Conservation (phyloP, 2,329 filamentous ascomycete genomes). For the Aspergillus neotritici region DNA sequence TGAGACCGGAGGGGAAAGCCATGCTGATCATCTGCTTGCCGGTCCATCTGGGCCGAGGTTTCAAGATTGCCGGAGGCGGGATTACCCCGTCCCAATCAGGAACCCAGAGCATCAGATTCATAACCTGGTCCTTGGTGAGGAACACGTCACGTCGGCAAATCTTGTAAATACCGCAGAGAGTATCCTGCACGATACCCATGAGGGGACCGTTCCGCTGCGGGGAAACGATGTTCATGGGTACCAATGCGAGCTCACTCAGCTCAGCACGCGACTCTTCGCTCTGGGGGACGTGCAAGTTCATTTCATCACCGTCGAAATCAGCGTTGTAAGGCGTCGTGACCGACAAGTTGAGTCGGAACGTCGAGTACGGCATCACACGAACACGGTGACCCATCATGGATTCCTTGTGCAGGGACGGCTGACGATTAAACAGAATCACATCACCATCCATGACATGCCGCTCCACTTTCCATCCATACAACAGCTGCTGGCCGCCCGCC, state of each 20-base stretch:
- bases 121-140: slow-evolving; percentile 81
- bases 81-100: slow-evolving; percentile 96
- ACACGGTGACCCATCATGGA: slow-evolving; percentile 99
- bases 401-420: slow-evolving; percentile 97
- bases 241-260: slow-evolving; percentile 88
- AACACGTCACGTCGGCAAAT: slow-evolving; percentile 90
- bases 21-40: slow-evolving; percentile 97
- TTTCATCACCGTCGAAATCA: slow-evolving; percentile 99
- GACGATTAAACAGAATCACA: slow-evolving; percentile 99
- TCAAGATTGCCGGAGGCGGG: slow-evolving; percentile 86
- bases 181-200: slow-evolving; percentile 99
- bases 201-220: slow-evolving; percentile 93
- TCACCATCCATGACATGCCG: slow-evolving; percentile 93
- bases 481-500: slow-evolving; percentile 70
- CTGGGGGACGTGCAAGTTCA: slow-evolving; percentile 99
- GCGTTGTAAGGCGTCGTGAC: slow-evolving; percentile 99
- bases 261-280: slow-evolving; percentile 95
- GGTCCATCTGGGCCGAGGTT: slow-evolving; percentile 89
- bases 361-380: slow-evolving; percentile 97
- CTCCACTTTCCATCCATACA: slow-evolving; percentile 98
- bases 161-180: slow-evolving; percentile 93
- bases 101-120: slow-evolving; percentile 97
- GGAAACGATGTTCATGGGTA: slow-evolving; percentile 97
- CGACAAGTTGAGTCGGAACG: slow-evolving; percentile 93
- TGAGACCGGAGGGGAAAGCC: slow-evolving; percentile 82